phyloP scores from a whole-genome alignment of 164 flowering plant species.

The Stephania japonica region DNA sequence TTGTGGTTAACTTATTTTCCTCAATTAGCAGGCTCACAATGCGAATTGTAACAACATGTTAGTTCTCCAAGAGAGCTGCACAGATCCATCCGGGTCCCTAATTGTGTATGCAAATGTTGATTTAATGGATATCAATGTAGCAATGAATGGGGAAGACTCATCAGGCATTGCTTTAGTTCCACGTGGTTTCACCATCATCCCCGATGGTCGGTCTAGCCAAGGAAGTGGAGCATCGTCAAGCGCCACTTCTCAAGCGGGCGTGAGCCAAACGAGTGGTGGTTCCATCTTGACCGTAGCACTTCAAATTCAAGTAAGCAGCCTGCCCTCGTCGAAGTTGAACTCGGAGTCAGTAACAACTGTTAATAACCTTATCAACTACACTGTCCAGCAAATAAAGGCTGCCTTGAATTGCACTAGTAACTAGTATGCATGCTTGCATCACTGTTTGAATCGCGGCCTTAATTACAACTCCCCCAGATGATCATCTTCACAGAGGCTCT shows the following conservation, averaged over 20 bases:
- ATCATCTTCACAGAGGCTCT: slow-evolving; percentile 8
- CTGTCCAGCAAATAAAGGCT: slow-evolving; percentile 69
- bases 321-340: slow-evolving; percentile 55
- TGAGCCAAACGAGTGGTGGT: slow-evolving; percentile 39
- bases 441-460: background rate
- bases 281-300: slow-evolving; percentile 71
- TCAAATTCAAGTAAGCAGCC: slow-evolving; percentile 68
- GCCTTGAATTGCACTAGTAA: slow-evolving; percentile 52
- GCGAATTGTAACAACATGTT: slow-evolving; percentile 71
- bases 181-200: slow-evolving; percentile 66
- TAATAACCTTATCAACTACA: slow-evolving; percentile 63
- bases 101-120: slow-evolving; percentile 73
- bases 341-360: slow-evolving; percentile 63
- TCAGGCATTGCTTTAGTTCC: slow-evolving; percentile 66
- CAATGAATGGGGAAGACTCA: slow-evolving; percentile 78
- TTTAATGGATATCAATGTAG: slow-evolving; percentile 51
- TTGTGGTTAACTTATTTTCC: too few relatives aligned
- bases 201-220: slow-evolving; percentile 42
- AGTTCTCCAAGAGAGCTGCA: slow-evolving; percentile 80
- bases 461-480: slow-evolving; percentile 20
- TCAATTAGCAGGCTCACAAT: slow-evolving; percentile 41
- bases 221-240: slow-evolving; percentile 34
- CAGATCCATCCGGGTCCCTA: slow-evolving; percentile 60
- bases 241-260: slow-evolving; percentile 18
- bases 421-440: slow-evolving; percentile 17